phyloP scores from a whole-genome alignment of 129 eudicot species.

The Smallanthus sonchifolius region DNA sequence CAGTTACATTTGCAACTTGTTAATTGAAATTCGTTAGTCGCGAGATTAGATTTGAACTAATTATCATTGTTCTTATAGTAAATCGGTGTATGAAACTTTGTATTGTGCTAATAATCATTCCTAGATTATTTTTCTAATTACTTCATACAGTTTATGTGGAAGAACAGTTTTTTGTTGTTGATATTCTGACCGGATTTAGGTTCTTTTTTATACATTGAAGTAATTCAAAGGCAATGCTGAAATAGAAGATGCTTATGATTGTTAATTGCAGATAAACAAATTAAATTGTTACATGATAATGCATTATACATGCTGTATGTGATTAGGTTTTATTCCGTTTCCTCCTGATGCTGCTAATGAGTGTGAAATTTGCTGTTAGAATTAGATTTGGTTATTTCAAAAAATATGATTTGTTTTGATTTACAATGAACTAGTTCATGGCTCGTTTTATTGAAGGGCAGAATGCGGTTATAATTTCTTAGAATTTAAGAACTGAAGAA shows the following conservation, averaged over 20 bases:
- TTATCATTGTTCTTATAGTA: not conserved
- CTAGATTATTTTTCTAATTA: not conserved
- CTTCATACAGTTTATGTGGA: slow-evolving; percentile 8
- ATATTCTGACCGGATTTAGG: not conserved
- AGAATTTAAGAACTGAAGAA: not conserved
- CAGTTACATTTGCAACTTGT: slow-evolving; percentile 8
- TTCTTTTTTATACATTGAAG: not conserved
- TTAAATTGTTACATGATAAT: not conserved
- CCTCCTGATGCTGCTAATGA: not conserved
- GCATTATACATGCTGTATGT: not conserved
- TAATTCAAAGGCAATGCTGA: slow-evolving; percentile 3
- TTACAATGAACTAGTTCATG: not conserved
- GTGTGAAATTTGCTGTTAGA: not conserved
- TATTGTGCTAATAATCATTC: not conserved
- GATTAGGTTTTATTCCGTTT: not conserved
- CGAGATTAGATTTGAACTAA: not conserved
- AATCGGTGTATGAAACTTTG: not conserved
- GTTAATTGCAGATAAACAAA: not conserved
- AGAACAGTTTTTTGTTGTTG: not conserved
- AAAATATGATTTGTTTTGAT: not conserved
- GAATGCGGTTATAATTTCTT: not conserved
- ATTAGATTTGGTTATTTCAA: not conserved
- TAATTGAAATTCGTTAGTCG: not conserved
- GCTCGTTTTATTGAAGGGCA: not conserved
- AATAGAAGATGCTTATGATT: not conserved